Evolutionary conservation across 2,329 filamentous ascomycete genomes (phyloP).

Genomic region (Beauveria caledonica): DNA sequence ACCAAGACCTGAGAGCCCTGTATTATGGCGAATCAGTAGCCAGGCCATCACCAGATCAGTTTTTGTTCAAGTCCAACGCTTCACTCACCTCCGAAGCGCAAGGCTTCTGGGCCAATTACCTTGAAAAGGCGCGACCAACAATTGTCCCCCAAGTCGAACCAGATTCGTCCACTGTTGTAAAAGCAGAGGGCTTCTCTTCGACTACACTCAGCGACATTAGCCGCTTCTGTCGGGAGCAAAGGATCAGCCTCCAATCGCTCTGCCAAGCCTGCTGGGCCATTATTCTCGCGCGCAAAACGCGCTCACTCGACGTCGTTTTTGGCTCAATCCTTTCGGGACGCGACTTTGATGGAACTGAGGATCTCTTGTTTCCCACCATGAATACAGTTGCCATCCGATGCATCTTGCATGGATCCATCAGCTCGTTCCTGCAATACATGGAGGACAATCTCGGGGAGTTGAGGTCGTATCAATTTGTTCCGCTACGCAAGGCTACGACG

Average conservation of each 20-base stretch:
- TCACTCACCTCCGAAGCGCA: slow-evolving; percentile 16
- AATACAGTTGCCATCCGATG: slow-evolving; percentile 74
- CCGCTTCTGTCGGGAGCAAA: slow-evolving; percentile 55
- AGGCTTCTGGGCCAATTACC: slow-evolving; percentile 63
- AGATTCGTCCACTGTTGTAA: neutral
- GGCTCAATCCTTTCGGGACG: slow-evolving; percentile 79
- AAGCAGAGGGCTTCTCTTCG: slow-evolving; percentile 15
- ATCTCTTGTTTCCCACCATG: slow-evolving; percentile 80
- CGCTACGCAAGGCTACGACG: slow-evolving; percentile 61
- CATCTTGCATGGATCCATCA: slow-evolving; percentile 59
- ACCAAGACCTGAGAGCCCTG: slow-evolving; percentile 58
- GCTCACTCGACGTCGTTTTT: slow-evolving; percentile 67
- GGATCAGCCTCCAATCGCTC: slow-evolving; percentile 67
- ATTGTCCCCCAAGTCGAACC: slow-evolving; percentile 17
- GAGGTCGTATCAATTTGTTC: slow-evolving; percentile 66
- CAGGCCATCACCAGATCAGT: slow-evolving; percentile 41
- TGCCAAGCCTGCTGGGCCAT: slow-evolving; percentile 71
- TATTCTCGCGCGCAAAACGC: slow-evolving; percentile 54
- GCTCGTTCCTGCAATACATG: slow-evolving; percentile 61
- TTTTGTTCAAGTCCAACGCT: slow-evolving; percentile 32
- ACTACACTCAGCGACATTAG: slow-evolving; percentile 21
- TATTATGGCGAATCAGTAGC: slow-evolving; percentile 41
- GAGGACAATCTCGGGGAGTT: slow-evolving; percentile 62
- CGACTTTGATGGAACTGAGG: slow-evolving; percentile 60
- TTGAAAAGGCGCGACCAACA: slow-evolving; percentile 43